Percentiles rank a stretch among this genome's conserved stretches.
These are phyloP conservation scores for Paraglomus occultum DNA, from an alignment of 192 early-diverging fungal species.

Conservation along the genomic window DNA sequence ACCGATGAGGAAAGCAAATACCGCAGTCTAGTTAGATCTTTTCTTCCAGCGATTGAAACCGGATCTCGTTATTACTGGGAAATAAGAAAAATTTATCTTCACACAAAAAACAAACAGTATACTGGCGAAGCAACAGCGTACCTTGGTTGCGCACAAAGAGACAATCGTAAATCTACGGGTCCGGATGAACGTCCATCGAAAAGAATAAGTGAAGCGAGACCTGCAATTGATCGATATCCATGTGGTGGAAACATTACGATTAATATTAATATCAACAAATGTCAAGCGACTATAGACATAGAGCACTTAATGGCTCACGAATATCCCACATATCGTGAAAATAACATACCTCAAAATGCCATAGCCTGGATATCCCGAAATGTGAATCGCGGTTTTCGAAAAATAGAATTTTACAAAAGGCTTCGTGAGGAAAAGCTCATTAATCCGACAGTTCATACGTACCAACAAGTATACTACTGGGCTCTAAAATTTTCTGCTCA, in stretches of 20 bases:
- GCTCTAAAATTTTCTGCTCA: not conserved
- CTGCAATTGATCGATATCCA: constrained; percentile 5
- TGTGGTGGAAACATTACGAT: constrained; percentile 8
- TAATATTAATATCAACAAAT: constrained; percentile 17
- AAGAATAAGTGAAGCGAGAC: constrained; percentile 4
- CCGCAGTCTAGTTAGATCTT: too few relatives aligned
- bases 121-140: not conserved
- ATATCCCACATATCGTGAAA: not conserved
- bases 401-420: too few relatives aligned
- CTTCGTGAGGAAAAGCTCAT: too few relatives aligned
- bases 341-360: too few relatives aligned
- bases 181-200: not conserved
- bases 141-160: constrained; percentile 6
- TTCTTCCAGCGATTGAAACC: not conserved
- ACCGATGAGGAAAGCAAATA: too few relatives aligned
- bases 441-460: too few relatives aligned
- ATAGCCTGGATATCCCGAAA: too few relatives aligned
- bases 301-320: not conserved
- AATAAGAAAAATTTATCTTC: not conserved
- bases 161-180: not conserved
- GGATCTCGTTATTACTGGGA: constrained; percentile 20
- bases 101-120: constrained; percentile 1
- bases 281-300: not conserved
- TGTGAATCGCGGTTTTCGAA: too few relatives aligned
- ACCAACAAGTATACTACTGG: not conserved